These are phyloP conservation scores for Rhizopogon vesiculosus DNA, from an alignment of 768 basidiomycete species.

Conservation along the genomic window DNA sequence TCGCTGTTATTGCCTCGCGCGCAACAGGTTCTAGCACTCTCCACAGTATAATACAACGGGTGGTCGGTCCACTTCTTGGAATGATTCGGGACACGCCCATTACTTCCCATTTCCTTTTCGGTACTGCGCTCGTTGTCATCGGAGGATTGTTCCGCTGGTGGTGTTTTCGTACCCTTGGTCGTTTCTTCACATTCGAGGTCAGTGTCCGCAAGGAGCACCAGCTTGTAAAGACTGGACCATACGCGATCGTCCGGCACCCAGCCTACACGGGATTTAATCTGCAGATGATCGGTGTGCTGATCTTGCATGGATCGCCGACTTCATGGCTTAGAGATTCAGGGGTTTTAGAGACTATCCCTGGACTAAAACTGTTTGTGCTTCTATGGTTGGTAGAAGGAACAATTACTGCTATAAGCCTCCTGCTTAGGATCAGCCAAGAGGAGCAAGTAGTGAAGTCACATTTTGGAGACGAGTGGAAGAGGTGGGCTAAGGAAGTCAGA, in stretches of 20 bases:
- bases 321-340: slow-evolving; percentile 13
- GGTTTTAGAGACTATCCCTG: slow-evolving; percentile 1
- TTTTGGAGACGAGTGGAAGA: slow-evolving; percentile 31
- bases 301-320: slow-evolving; percentile 1
- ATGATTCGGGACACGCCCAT: background rate
- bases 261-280: slow-evolving; percentile 19
- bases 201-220: slow-evolving; percentile 17
- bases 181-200: slow-evolving; percentile 26
- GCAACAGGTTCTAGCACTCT: background rate
- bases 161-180: slow-evolving; percentile 22
- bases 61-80: background rate
- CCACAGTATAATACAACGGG: background rate
- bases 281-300: slow-evolving; percentile 1
- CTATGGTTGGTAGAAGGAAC: background rate
- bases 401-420: background rate
- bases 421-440: slow-evolving; percentile 14
- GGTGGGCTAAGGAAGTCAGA: slow-evolving; percentile 24
- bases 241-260: slow-evolving; percentile 26
- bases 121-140: slow-evolving; percentile 8
- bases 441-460: slow-evolving; percentile 24
- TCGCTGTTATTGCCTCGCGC: background rate
- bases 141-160: slow-evolving; percentile 18
- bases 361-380: background rate
- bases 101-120: slow-evolving; percentile 14
- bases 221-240: slow-evolving; percentile 26